Evolutionary conservation across 306 rosid species (phyloP).

Genomic region (Pterocarpus santalinus): DNA sequence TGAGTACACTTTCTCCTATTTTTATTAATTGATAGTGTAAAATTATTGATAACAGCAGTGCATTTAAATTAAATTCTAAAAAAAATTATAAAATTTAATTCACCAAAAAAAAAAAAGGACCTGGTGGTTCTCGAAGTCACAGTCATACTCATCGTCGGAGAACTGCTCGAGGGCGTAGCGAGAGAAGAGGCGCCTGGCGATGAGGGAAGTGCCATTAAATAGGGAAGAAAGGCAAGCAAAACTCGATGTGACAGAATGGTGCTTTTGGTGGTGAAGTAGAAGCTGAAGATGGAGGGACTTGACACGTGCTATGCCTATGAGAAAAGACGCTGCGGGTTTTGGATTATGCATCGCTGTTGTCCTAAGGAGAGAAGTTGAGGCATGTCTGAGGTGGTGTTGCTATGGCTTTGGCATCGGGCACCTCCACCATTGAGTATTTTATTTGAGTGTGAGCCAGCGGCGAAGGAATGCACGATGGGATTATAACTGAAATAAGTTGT

Average conservation of each 20-base stretch:
- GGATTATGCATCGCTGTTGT: slow-evolving; percentile 44
- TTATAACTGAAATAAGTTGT: no score
- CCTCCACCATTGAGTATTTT: no score
- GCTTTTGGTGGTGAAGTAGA: slow-evolving; percentile 41
- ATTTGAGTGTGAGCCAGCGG: no score
- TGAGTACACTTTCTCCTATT: no score
- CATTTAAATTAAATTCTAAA: no score
- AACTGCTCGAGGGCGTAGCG: slow-evolving; percentile 73
- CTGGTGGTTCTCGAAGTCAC: slow-evolving; percentile 73
- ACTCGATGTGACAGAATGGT: slow-evolving; percentile 24
- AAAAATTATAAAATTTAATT: neutral
- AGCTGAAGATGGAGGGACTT: slow-evolving; percentile 14
- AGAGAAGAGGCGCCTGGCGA: slow-evolving; percentile 59
- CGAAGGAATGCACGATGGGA: no score
- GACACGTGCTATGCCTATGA: slow-evolving; percentile 42
- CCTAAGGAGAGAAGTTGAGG: slow-evolving; percentile 9
- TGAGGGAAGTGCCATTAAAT: slow-evolving; percentile 33
- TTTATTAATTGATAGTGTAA: no score
- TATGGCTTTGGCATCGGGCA: neutral
- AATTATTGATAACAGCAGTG: no score
- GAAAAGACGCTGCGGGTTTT: slow-evolving; percentile 39
- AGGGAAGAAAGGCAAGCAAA: slow-evolving; percentile 47
- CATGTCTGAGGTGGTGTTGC: slow-evolving; percentile 13
- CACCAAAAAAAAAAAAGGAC: slow-evolving; percentile 35
- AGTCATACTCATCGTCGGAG: slow-evolving; percentile 94